phyloP scores from a whole-genome alignment of 169 alveolate genomes.

The Babesia bovis region DNA sequence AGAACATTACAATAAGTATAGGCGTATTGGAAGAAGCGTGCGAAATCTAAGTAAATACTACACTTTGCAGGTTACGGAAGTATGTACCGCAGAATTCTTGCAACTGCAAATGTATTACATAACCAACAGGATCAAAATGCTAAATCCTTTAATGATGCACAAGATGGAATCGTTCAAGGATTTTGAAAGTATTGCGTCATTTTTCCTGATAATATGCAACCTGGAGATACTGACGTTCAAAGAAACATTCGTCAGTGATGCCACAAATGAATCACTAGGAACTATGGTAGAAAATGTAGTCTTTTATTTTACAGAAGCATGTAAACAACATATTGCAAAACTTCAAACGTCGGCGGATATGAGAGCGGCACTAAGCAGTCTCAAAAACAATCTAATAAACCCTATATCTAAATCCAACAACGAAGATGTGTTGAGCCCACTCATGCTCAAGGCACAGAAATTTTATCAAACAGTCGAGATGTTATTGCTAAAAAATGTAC shows the following conservation, averaged over 20 bases:
- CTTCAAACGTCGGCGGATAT: conserved; percentile 8
- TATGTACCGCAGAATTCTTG: conserved; percentile 16
- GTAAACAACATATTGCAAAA: conserved; percentile 18
- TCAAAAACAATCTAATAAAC: conserved; percentile 5
- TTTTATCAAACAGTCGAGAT: conserved; percentile 25
- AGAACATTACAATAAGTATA: conserved; percentile 33
- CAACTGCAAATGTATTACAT: conserved; percentile 60
- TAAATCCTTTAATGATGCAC: conserved; percentile 31
- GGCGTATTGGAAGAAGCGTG: conserved; percentile 25
- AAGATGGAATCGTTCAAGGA: conserved; percentile 30
- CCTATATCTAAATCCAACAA: conserved; percentile 15
- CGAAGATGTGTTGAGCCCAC: conserved; percentile 29
- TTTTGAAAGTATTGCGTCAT: conserved; percentile 11
- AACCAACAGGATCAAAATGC: conserved; percentile 39
- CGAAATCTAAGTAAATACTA: conserved; percentile 13
- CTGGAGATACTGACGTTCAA: conserved; percentile 48
- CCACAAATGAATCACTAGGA: conserved; percentile 31
- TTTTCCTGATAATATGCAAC: conserved; percentile 23
- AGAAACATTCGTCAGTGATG: conserved; percentile 38
- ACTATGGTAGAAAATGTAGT: conserved; percentile 43
- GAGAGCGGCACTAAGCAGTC: conserved; percentile 8
- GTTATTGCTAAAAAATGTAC: conserved; percentile 7
- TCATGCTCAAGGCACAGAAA: conserved; percentile 32
- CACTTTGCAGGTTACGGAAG: conserved; percentile 25
- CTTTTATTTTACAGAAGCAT: conserved; percentile 39